Evolutionary conservation across 1,284 basidiomycete genomes (phyloP).

Genomic region (Gymnopus androsaceus): DNA sequence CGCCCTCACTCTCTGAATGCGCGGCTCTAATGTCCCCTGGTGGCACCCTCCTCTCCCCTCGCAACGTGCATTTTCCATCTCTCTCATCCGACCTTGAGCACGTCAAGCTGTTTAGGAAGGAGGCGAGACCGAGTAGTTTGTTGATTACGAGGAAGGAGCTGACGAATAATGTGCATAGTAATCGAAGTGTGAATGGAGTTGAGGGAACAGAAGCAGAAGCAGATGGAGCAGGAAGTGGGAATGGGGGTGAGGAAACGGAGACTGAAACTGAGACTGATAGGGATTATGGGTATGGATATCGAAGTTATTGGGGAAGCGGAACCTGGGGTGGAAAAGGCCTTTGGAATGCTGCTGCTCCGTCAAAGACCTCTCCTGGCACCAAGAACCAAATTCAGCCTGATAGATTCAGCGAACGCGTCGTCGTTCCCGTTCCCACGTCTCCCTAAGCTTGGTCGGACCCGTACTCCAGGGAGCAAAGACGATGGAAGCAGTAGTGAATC

Average conservation of each 20-base stretch:
- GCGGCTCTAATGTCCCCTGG: not conserved
- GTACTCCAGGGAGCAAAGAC: not conserved
- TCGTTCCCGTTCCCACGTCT: slow-evolving; percentile 17
- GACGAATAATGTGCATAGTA: too few relatives aligned
- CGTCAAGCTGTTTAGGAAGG: slow-evolving; percentile 80
- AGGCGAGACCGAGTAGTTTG: slow-evolving; percentile 69
- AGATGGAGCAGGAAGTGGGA: too few relatives aligned
- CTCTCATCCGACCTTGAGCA: slow-evolving; percentile 70
- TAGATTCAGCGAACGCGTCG: not conserved
- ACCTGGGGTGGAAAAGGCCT: slow-evolving; percentile 1
- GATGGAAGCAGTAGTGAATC: not conserved
- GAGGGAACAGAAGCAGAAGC: slow-evolving; percentile 65
- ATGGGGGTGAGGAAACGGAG: slow-evolving; percentile 7
- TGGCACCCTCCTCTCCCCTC: slow-evolving; percentile 53
- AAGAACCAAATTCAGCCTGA: not conserved
- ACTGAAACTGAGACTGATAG: slow-evolving; percentile 2
- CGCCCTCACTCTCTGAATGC: not conserved
- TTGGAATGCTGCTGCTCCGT: not conserved
- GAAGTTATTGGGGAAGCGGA: slow-evolving; percentile 1
- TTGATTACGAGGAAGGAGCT: slow-evolving; percentile 15
- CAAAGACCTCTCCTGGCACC: not conserved
- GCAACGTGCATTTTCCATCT: slow-evolving; percentile 88
- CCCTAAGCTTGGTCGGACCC: slow-evolving; percentile 22
- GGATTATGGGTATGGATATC: not conserved
- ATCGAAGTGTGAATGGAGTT: not conserved